phyloP scores from a whole-genome alignment of 768 basidiomycete species.

The Agaricus sinodeliciosus region DNA sequence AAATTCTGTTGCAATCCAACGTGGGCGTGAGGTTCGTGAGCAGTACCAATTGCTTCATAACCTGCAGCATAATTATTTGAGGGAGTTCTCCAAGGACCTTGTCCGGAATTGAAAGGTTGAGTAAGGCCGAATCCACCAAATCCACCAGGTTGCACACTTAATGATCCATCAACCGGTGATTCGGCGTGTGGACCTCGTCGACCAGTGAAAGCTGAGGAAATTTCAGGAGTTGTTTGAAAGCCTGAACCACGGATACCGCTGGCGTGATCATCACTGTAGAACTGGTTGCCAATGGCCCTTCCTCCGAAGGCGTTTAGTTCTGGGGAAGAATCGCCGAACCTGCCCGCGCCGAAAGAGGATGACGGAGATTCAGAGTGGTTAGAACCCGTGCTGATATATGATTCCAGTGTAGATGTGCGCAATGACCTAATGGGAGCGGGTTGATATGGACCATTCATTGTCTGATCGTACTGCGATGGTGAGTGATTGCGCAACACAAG shows the following conservation, averaged over 20 bases:
- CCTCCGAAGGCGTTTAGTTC: conserved; percentile 56
- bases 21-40: conserved; percentile 3
- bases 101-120: conserved; percentile 12
- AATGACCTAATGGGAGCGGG: conserved; percentile 58
- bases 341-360: conserved; percentile 59
- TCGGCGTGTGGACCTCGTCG: conserved; percentile 36
- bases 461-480: conserved; percentile 32
- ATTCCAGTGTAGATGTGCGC: conserved; percentile 60
- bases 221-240: conserved; percentile 10
- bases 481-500: conserved; percentile 43
- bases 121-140: conserved; percentile 5
- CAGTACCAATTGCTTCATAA: neutral
- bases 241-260: conserved; percentile 16
- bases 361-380: conserved; percentile 64
- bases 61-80: neutral
- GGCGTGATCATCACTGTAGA: conserved; percentile 27
- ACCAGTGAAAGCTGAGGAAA: conserved; percentile 21
- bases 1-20: conserved; percentile 5
- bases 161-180: conserved; percentile 28
- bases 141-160: conserved; percentile 5
- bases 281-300: conserved; percentile 31
- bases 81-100: conserved; percentile 10
- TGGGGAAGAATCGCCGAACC: conserved; percentile 63
- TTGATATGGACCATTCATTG: conserved; percentile 52
- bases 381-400: conserved; percentile 47